Conservation (phyloP, 495 filamentous ascomycete species). For the Trichocladium antarcticum region DNA sequence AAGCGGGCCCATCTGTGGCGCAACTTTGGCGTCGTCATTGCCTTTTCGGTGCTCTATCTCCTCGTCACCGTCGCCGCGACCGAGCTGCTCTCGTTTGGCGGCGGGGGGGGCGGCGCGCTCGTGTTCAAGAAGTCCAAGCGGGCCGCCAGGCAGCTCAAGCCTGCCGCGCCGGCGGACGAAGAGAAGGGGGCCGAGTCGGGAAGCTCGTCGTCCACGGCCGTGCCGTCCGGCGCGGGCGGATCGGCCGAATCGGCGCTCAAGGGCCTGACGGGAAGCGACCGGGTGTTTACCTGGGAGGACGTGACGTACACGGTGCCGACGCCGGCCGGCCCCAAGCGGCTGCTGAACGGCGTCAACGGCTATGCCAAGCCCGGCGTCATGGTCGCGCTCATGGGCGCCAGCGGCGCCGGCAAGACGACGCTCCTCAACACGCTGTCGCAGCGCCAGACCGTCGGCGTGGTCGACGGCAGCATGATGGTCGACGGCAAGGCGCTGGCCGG, state of each 20-base stretch:
- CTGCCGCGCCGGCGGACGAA: slow-evolving; percentile 21
- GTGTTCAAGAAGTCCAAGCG: slow-evolving; percentile 27
- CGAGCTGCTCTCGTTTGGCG: slow-evolving; percentile 42
- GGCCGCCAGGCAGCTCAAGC: slow-evolving; percentile 23
- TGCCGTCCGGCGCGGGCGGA: slow-evolving; percentile 20
- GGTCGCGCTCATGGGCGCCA: slow-evolving; percentile 75
- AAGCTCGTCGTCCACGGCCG: slow-evolving; percentile 16
- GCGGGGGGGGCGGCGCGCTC: slow-evolving; percentile 22
- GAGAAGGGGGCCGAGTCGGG: slow-evolving; percentile 32
- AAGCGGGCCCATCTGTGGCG: slow-evolving; percentile 60
- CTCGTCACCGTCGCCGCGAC: slow-evolving; percentile 52
- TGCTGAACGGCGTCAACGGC: slow-evolving; percentile 62
- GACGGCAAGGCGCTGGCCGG: slow-evolving; percentile 56
- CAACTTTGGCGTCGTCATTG: slow-evolving; percentile 66
- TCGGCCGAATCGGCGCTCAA: slow-evolving; percentile 8
- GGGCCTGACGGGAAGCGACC: slow-evolving; percentile 11
- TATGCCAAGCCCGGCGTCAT: slow-evolving; percentile 73
- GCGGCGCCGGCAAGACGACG: slow-evolving; percentile 69
- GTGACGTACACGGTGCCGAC: slow-evolving; percentile 56
- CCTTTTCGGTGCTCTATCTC: slow-evolving; percentile 59
- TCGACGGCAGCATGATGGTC: slow-evolving; percentile 65
- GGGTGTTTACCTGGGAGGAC: slow-evolving; percentile 51
- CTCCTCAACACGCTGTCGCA: slow-evolving; percentile 61
- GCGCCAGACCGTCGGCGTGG: slow-evolving; percentile 59
- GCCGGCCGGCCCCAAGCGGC: slow-evolving; percentile 41